Percentiles rank a stretch among this genome's conserved stretches.
Conservation (phyloP, 1,139 yeast species). For the Geotrichum australiense region DNA sequence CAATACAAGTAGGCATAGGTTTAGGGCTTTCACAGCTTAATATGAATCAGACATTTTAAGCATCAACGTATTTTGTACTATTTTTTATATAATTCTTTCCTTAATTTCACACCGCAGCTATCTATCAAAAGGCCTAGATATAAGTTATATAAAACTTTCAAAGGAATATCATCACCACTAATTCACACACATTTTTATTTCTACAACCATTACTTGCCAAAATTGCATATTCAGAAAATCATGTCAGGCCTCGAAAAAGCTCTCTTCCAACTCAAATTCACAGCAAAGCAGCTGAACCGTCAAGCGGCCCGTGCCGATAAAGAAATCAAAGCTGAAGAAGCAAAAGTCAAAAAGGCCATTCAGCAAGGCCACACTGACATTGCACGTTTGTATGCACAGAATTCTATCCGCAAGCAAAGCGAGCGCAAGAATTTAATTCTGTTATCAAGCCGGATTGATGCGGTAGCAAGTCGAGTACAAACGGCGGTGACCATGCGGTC, state of each 20-base stretch:
- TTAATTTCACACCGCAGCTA: too few species aligned
- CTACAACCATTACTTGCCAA: too few species aligned
- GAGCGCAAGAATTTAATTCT: constrained; percentile 78
- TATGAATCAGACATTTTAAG: too few species aligned
- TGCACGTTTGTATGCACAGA: constrained; percentile 90
- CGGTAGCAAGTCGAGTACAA: constrained; percentile 92
- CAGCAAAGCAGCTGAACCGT: constrained; percentile 85
- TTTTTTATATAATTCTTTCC: too few species aligned
- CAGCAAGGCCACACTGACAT: constrained; percentile 84
- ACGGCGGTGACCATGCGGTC: constrained; percentile 96
- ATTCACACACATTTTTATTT: too few species aligned
- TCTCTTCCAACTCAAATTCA: constrained; percentile 44
- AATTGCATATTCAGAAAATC: too few species aligned
- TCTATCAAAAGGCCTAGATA: too few species aligned
- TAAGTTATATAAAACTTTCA: too few species aligned
- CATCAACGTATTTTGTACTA: too few species aligned
- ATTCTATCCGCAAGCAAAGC: constrained; percentile 86
- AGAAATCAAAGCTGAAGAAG: constrained; percentile 81
- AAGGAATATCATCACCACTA: too few species aligned
- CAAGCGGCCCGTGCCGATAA: constrained; percentile 89
- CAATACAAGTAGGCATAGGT: too few species aligned
- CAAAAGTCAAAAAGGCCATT: constrained; percentile 80
- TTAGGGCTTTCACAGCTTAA: too few species aligned
- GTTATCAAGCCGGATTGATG: constrained; percentile 85
- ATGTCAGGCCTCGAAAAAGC: constrained; percentile 19